Conservation (phyloP, 2,329 filamentous ascomycete species). For the Neofusicoccum umdonicola region DNA sequence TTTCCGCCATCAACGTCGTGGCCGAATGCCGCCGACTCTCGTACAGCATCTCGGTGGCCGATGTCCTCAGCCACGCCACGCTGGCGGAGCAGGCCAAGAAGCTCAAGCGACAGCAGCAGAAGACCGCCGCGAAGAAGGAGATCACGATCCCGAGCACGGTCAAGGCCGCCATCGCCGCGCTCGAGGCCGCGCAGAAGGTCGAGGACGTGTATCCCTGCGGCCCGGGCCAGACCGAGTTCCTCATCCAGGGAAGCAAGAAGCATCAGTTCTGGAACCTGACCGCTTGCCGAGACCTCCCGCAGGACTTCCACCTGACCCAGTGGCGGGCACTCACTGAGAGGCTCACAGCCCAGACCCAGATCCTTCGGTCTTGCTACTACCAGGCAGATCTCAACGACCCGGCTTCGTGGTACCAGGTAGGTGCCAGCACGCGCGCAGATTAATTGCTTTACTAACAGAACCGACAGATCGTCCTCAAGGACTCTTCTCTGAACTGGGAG, state of each 20-base stretch:
- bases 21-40: not conserved
- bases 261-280: constrained; percentile 21
- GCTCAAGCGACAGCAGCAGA: too few relatives aligned
- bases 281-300: constrained; percentile 6
- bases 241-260: constrained; percentile 19
- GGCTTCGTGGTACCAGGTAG: constrained; percentile 5
- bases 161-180: too few relatives aligned
- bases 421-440: too few relatives aligned
- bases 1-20: constrained; percentile 14
- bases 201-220: constrained; percentile 20
- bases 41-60: constrained; percentile 1
- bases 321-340: too few relatives aligned
- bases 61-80: not conserved
- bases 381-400: too few relatives aligned
- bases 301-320: not conserved
- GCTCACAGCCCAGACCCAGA: too few relatives aligned
- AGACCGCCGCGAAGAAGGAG: constrained; percentile 25
- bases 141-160: too few relatives aligned
- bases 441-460: too few relatives aligned
- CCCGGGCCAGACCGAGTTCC: constrained; percentile 22
- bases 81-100: not conserved
- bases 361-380: too few relatives aligned
- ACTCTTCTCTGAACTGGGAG: not conserved
- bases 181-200: not conserved
- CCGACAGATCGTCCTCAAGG: not conserved